These are phyloP conservation scores for Salix viminalis DNA, from an alignment of 345 rosid genomes.

Conservation along the genomic window DNA sequence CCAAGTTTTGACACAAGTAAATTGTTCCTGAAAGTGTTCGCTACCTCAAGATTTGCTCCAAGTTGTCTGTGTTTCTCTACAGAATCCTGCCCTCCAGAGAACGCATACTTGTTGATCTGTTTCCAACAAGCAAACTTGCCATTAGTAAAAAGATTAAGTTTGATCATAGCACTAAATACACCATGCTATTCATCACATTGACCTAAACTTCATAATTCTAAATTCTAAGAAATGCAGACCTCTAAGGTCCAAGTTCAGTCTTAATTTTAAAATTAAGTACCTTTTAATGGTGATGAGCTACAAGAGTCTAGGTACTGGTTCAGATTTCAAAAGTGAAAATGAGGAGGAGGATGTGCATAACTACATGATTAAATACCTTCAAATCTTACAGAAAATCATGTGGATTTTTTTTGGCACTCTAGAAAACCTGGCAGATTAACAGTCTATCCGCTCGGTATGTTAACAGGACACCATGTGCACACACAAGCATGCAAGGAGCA, in stretches of 20 bases:
- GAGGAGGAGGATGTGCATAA: background rate
- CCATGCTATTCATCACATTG: background rate
- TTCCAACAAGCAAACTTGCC: slow-evolving; percentile 7
- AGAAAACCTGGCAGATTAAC: background rate
- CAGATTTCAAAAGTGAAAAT: background rate
- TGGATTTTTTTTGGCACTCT: background rate
- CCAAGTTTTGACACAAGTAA: too few species aligned
- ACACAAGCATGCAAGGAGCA: background rate
- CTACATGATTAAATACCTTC: too few species aligned
- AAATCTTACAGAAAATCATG: too few species aligned
- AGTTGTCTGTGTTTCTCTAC: slow-evolving; percentile 58
- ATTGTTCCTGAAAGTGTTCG: background rate
- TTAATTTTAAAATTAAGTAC: too few species aligned
- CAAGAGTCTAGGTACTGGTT: background rate
- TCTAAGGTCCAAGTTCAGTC: background rate
- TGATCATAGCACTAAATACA: background rate
- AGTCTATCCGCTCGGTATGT: background rate
- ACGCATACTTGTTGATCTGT: slow-evolving; percentile 76
- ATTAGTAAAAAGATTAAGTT: background rate
- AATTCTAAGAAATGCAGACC: too few species aligned
- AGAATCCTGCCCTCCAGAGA: slow-evolving; percentile 82
- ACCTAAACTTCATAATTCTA: background rate
- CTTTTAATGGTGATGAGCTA: background rate
- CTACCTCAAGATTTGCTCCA: slow-evolving; percentile 93
- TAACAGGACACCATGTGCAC: too few species aligned